A percentile compares a stretch with the other conserved stretches of the same genome.
These are phyloP conservation scores for Hymenoscyphus scutula DNA, from an alignment of 2,329 filamentous ascomycete species.

Conservation along the genomic window DNA sequence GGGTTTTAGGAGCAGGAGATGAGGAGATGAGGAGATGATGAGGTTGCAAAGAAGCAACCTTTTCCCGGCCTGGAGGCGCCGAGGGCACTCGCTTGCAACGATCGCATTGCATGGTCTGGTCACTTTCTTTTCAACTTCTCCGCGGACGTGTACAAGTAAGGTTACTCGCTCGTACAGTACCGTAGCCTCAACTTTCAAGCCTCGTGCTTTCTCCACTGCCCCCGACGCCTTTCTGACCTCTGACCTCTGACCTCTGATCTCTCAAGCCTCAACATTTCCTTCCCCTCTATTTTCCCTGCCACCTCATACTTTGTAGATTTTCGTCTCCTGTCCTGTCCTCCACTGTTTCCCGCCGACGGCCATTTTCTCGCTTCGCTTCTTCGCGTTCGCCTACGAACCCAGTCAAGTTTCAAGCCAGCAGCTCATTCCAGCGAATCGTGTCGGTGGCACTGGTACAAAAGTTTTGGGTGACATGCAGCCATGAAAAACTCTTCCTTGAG, in stretches of 20 bases:
- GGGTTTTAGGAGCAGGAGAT: slow-evolving; percentile 1
- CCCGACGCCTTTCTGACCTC: too few species aligned
- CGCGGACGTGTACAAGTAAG: too few species aligned
- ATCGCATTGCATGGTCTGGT: background rate
- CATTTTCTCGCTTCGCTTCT: background rate
- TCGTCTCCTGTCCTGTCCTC: background rate
- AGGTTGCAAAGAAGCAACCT: slow-evolving; percentile 5
- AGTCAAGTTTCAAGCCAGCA: slow-evolving; percentile 7
- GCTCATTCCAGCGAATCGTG: background rate
- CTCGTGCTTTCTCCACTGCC: background rate
- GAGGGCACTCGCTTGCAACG: background rate
- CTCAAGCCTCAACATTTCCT: background rate
- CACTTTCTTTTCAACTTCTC: background rate
- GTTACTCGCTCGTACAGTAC: too few species aligned
- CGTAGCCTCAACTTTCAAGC: background rate
- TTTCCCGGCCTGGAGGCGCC: background rate
- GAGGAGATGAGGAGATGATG: background rate
- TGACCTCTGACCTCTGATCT: too few species aligned
- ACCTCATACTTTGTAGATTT: background rate
- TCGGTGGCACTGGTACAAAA: background rate
- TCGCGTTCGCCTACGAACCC: background rate
- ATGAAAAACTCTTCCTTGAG: slow-evolving; percentile 25
- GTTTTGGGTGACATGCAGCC: slow-evolving; percentile 2
- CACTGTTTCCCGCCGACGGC: background rate
- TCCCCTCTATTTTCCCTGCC: background rate